Evolutionary conservation across 257 asterid genomes (phyloP).

Genomic region (Vinca minor): DNA sequence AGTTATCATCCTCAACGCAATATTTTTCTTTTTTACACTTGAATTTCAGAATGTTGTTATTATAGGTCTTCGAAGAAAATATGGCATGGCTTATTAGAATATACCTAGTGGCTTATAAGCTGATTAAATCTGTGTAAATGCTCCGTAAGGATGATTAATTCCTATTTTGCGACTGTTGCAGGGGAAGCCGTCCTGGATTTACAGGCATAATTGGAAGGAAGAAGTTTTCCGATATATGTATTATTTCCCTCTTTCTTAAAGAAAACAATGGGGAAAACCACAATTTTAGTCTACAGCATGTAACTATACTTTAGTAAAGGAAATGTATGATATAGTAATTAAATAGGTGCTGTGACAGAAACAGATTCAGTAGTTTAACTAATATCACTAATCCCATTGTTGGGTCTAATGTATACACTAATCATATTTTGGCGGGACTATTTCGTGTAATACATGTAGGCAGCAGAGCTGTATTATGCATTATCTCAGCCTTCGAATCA

Average conservation of each 20-base stretch:
- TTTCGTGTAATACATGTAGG: not conserved
- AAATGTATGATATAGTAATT: constrained; percentile 18
- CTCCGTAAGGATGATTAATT: not conserved
- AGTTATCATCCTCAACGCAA: not conserved
- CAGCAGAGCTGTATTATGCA: not conserved
- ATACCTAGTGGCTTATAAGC: not conserved
- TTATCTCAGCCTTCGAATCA: no score
- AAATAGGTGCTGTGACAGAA: not conserved
- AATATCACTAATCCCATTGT: not conserved
- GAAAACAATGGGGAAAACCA: constrained; percentile 4
- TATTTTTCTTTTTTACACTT: not conserved
- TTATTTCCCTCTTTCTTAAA: not conserved
- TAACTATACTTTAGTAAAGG: constrained; percentile 28
- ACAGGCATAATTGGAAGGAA: constrained; percentile 28
- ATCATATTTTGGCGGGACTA: not conserved
- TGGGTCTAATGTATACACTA: not conserved
- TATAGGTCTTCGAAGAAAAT: not conserved
- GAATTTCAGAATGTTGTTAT: not conserved
- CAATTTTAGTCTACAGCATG: constrained; percentile 8
- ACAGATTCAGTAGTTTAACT: not conserved
- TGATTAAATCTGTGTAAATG: not conserved
- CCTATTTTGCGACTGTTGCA: constrained; percentile 28
- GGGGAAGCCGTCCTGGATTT: constrained; percentile 73
- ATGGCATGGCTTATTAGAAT: not conserved
- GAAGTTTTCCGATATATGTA: not conserved